phyloP scores from a whole-genome alignment of 2,329 filamentous ascomycete genomes.

The Talaromyces sp. region DNA sequence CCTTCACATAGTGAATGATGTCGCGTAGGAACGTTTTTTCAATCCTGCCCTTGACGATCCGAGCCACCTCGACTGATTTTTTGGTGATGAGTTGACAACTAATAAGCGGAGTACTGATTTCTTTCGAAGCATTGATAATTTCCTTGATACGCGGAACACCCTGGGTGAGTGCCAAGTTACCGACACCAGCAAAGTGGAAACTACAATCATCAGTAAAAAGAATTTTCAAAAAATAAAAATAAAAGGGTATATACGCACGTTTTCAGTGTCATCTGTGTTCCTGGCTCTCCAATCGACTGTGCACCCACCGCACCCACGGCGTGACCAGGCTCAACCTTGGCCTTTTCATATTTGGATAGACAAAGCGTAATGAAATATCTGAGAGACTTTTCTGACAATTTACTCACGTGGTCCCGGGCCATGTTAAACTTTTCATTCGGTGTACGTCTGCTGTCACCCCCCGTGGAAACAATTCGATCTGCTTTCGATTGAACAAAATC shows the following conservation, averaged over 20 bases:
- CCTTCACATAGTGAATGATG: constrained; percentile 73
- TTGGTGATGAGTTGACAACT: constrained; percentile 69
- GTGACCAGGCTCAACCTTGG: constrained; percentile 88
- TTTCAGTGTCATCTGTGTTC: constrained; percentile 98
- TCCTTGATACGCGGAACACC: constrained; percentile 99
- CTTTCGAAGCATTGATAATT: constrained; percentile 96
- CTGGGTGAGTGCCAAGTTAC: constrained; percentile 98
- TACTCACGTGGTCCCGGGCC: constrained; percentile 66
- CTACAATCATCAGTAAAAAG: background rate
- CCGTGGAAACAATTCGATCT: constrained; percentile 48
- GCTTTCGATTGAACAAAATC: constrained; percentile 64
- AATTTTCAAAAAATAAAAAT: background rate
- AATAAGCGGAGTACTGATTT: constrained; percentile 92
- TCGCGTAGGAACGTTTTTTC: constrained; percentile 92
- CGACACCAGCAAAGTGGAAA: constrained; percentile 93
- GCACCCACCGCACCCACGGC: constrained; percentile 94
- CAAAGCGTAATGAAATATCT: constrained; percentile 74
- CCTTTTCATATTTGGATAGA: constrained; percentile 82
- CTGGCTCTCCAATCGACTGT: constrained; percentile 95
- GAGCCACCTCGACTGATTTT: constrained; percentile 71
- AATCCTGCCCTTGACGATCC: constrained; percentile 85
- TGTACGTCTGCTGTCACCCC: constrained; percentile 23
- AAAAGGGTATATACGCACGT: constrained; percentile 50
- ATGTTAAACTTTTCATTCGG: constrained; percentile 27
- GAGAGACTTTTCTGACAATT: constrained; percentile 72